phyloP scores from a whole-genome alignment of 768 basidiomycete species.

The Naganishia onofrii region DNA sequence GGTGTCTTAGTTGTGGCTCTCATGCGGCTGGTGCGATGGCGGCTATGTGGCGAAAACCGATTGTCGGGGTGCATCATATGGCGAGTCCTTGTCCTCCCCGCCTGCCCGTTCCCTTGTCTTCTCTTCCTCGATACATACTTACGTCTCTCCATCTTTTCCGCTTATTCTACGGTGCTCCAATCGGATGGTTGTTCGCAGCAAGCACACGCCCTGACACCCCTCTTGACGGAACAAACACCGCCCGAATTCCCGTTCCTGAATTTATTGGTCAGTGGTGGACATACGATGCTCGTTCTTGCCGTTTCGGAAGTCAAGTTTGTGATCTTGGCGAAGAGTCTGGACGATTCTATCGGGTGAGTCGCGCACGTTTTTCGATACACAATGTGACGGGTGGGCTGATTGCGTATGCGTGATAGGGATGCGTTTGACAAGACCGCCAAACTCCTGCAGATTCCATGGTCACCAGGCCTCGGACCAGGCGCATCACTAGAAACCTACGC shows the following conservation, averaged over 20 bases:
- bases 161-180: no score
- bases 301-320: slow-evolving; percentile 61
- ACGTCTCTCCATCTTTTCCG: neutral
- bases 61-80: slow-evolving; percentile 95
- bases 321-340: slow-evolving; percentile 70
- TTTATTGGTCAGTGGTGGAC: slow-evolving; percentile 87
- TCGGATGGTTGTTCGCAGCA: slow-evolving; percentile 58
- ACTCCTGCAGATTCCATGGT: slow-evolving; percentile 63
- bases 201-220: slow-evolving; percentile 82
- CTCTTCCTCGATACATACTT: no score
- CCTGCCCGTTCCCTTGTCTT: neutral
- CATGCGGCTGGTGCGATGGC: slow-evolving; percentile 84
- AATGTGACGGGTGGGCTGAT: neutral
- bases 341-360: slow-evolving; percentile 67
- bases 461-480: slow-evolving; percentile 66
- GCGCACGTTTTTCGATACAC: no score
- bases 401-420: slow-evolving; percentile 50
- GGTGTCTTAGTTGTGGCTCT: slow-evolving; percentile 73
- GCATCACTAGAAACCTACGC: slow-evolving; percentile 75
- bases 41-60: slow-evolving; percentile 69
- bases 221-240: slow-evolving; percentile 61
- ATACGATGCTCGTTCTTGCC: slow-evolving; percentile 81
- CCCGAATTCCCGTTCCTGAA: slow-evolving; percentile 81
- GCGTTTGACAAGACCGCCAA: slow-evolving; percentile 80
- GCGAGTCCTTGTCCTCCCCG: slow-evolving; percentile 56